phyloP scores from a whole-genome alignment of 2,329 filamentous ascomycete species.

The Rhexocercosporidium sp. region DNA sequence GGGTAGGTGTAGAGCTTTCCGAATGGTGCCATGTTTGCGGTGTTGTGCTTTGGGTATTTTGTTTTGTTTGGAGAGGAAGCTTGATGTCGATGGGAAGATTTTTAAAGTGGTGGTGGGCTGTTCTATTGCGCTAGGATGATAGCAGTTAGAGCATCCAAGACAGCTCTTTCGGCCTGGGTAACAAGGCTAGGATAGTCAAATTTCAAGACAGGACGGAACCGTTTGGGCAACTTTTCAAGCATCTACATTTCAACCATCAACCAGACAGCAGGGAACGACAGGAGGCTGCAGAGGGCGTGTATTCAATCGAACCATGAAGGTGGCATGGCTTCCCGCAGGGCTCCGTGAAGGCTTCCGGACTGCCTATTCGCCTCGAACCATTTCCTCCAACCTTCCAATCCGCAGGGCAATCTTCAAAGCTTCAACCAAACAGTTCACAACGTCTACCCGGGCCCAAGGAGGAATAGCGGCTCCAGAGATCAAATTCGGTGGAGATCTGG shows the following conservation, averaged over 20 bases:
- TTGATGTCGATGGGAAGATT: conserved; percentile 8
- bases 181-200: background rate
- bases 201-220: background rate
- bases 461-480: conserved; percentile 52
- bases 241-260: background rate
- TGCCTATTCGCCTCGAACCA: conserved; percentile 26
- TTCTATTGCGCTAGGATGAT: background rate
- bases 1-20: conserved; percentile 93
- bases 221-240: background rate
- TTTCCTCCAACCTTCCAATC: conserved; percentile 16
- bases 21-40: conserved; percentile 79
- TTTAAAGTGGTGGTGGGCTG: conserved; percentile 8
- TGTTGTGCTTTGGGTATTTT: conserved; percentile 30
- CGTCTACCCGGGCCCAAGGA: conserved; percentile 37
- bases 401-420: conserved; percentile 25
- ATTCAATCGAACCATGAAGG: conserved; percentile 39
- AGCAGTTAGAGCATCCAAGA: background rate
- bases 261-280: background rate
- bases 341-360: conserved; percentile 37
- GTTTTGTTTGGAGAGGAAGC: conserved; percentile 14
- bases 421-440: conserved; percentile 37
- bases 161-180: background rate
- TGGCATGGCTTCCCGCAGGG: conserved; percentile 37
- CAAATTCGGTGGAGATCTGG: conserved; percentile 42
- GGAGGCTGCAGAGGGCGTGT: background rate